Base-by-base conservation (phyloP, 2,329 filamentous ascomycete genomes). In the Spiromastix sp. region DNA sequence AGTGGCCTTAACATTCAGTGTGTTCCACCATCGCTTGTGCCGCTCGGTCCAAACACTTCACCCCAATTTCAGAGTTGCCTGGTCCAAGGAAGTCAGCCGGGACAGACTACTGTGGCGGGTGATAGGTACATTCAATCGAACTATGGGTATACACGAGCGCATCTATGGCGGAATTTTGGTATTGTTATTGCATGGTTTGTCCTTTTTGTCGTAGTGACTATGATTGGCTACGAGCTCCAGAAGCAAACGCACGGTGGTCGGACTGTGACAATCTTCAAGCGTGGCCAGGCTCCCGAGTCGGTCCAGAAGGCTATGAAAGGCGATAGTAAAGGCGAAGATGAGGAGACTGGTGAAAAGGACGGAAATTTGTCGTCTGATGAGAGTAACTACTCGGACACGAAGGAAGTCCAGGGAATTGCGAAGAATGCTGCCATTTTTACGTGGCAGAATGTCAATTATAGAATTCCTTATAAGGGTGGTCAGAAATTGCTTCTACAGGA, bases 361-460 rank as follows among this genome's bases (percentile, higher is more conserved):
- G 22, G 40, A 11, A 50, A 47, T 8, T 20, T 39, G 5, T 35
- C 44, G n/a, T 29, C 42, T 2, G 36, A 39, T 2, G 39, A 45
- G 8, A 50, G 47, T 11, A 50, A 47, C 13, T 42, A 47, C 29
- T 44, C 41, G 13, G 39, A 52, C 25, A 44, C 46, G 8, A 46
- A 49, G 30, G 51, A 59, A 34, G 57, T 66, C 28, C 56, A 67
- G 21, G 65, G 66, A 2, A 69, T 81, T 10, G 72, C 72, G 2
- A 74, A 72, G 48, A 79, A 79, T 41, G 74, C 80, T 32, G 74
- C 77, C 22, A 67, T 85, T n/a, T 68, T 93, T 40, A 93, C 86
- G 0, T 94, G 85, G 81, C 82, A 89, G 54, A 69, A 82, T 44
- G 75, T 95, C 41, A 84, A 79, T 51, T 94, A 94, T 54, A 72